Evolutionary conservation across 1,139 yeast species (phyloP).

Genomic region (Kurtzmaniella quercitrusa): DNA sequence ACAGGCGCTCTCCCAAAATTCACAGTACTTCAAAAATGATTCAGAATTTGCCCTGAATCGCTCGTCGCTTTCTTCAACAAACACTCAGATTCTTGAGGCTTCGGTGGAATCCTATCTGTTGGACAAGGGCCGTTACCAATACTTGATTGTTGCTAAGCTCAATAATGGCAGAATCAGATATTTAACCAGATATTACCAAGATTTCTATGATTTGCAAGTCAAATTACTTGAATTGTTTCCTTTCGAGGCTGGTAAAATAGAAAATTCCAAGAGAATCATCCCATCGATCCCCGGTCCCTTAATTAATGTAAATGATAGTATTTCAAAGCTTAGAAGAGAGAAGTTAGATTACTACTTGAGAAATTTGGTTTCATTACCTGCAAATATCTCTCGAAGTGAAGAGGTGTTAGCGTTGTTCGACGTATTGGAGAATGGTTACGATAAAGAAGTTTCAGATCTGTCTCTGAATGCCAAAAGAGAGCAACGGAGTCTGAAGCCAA

Average conservation of each 20-base stretch:
- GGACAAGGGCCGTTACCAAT: constrained; percentile 89
- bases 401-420: constrained; percentile 72
- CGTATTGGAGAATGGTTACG: constrained; percentile 58
- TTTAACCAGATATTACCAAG: constrained; percentile 88
- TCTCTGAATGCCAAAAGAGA: constrained; percentile 8
- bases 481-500: constrained; percentile 34
- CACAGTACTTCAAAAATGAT: constrained; percentile 35
- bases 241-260: constrained; percentile 86
- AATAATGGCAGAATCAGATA: constrained; percentile 67
- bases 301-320: constrained; percentile 84
- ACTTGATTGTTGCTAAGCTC: constrained; percentile 65
- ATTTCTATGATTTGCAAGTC: constrained; percentile 92
- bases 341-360: constrained; percentile 82
- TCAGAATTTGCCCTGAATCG: constrained; percentile 21
- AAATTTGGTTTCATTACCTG: constrained; percentile 70
- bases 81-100: constrained; percentile 48
- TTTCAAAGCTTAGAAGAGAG: constrained; percentile 78
- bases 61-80: constrained; percentile 30
- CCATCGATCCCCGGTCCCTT: constrained; percentile 98
- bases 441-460: constrained; percentile 35
- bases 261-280: constrained; percentile 64
- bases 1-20: constrained; percentile 25
- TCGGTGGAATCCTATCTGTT: constrained; percentile 77
- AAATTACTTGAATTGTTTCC: constrained; percentile 81
- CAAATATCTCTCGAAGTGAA: constrained; percentile 66